Conservation (phyloP, 345 rosid species). For the Bretschneidera sinensis region DNA sequence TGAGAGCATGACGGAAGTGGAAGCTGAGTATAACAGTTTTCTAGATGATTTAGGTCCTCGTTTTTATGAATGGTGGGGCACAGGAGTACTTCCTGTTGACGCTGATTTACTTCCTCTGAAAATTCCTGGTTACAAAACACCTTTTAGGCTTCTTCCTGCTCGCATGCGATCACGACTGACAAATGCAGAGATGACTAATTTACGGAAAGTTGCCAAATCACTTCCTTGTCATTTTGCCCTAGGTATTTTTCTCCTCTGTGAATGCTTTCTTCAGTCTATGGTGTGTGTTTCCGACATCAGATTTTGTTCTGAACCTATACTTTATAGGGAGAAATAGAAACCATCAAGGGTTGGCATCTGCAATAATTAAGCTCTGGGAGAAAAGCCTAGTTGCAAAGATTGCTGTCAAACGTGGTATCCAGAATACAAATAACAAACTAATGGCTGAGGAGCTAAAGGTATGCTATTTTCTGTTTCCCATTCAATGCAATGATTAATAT, state of each 20-base stretch:
- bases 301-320: slow-evolving; percentile 22
- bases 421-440: slow-evolving; percentile 93
- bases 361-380: slow-evolving; percentile 92
- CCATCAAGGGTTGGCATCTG: slow-evolving; percentile 92
- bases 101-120: slow-evolving; percentile 86
- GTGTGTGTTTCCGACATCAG: slow-evolving; percentile 13
- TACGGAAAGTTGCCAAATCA: slow-evolving; percentile 78
- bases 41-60: slow-evolving; percentile 92
- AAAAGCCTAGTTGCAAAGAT: slow-evolving; percentile 79
- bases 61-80: slow-evolving; percentile 98
- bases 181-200: slow-evolving; percentile 91
- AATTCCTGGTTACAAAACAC: slow-evolving; percentile 85
- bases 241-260: slow-evolving; percentile 47
- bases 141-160: slow-evolving; percentile 93
- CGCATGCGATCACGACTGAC: slow-evolving; percentile 92
- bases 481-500: neutral
- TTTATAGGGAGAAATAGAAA: slow-evolving; percentile 84
- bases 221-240: slow-evolving; percentile 98
- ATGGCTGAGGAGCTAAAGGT: slow-evolving; percentile 98
- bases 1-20: slow-evolving; percentile 70
- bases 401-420: slow-evolving; percentile 95
- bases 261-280: slow-evolving; percentile 7
- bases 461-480: slow-evolving; percentile 17
- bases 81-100: slow-evolving; percentile 92
- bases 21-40: slow-evolving; percentile 62